Evolutionary conservation across 257 asterid genomes (phyloP).

Genomic region (Capsicum pubescens): DNA sequence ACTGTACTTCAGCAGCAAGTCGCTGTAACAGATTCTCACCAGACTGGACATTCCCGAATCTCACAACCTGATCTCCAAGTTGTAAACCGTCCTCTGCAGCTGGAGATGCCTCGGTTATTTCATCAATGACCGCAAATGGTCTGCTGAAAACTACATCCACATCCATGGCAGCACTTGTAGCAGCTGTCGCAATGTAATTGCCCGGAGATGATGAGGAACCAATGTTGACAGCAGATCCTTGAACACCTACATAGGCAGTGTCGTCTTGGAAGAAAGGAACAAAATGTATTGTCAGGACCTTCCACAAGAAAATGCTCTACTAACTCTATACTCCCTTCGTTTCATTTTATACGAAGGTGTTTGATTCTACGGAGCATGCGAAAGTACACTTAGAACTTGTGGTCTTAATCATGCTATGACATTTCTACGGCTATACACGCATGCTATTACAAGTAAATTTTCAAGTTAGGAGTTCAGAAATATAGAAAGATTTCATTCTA

Average conservation of each 20-base stretch:
- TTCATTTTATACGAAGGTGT: neutral
- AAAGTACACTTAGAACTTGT: neutral
- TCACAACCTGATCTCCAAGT: slow-evolving; percentile 92
- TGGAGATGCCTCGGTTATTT: slow-evolving; percentile 86
- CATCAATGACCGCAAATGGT: slow-evolving; percentile 89
- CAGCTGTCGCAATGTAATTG: slow-evolving; percentile 37
- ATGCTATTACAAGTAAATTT: neutral
- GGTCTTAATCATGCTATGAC: neutral
- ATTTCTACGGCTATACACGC: neutral
- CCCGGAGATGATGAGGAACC: slow-evolving; percentile 44
- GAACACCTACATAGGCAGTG: slow-evolving; percentile 42
- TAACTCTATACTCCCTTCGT: neutral
- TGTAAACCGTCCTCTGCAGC: slow-evolving; percentile 97
- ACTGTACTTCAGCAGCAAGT: slow-evolving; percentile 84
- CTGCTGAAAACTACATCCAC: slow-evolving; percentile 59
- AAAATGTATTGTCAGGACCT: neutral
- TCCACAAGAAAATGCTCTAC: neutral
- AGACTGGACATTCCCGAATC: slow-evolving; percentile 77
- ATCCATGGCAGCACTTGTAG: slow-evolving; percentile 57
- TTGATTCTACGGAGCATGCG: neutral
- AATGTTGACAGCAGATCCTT: slow-evolving; percentile 36
- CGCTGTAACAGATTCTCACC: slow-evolving; percentile 71
- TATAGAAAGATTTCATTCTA: neutral
- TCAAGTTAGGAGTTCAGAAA: neutral
- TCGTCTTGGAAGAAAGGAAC: slow-evolving; percentile 30